Evolutionary conservation across 2,329 filamentous ascomycete species (phyloP).

Genomic region (Metarhizium anisopliae): DNA sequence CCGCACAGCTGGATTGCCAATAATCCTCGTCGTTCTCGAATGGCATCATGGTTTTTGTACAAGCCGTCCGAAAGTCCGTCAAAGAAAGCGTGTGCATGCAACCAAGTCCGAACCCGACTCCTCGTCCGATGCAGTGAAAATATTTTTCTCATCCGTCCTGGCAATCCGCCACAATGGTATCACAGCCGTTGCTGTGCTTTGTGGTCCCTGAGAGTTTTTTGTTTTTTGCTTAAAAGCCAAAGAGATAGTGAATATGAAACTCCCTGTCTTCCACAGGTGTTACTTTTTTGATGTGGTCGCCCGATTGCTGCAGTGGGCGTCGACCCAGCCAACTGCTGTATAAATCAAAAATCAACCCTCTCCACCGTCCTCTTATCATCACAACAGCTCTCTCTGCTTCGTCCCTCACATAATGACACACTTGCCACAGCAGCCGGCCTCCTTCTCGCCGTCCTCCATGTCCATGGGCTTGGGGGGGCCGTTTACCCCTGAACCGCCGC

Average conservation of each 20-base stretch:
- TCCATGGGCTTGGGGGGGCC: slow-evolving; percentile 68
- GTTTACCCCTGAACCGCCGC: slow-evolving; percentile 51
- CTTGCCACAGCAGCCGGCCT: slow-evolving; percentile 73
- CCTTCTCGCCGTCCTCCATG: slow-evolving; percentile 58
- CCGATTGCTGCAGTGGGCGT: background rate
- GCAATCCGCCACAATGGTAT: background rate
- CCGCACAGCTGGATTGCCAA: slow-evolving; percentile 4
- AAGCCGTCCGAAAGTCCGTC: slow-evolving; percentile 5
- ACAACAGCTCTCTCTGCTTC: background rate
- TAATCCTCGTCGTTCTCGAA: slow-evolving; percentile 2
- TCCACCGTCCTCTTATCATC: background rate
- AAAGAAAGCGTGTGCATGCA: slow-evolving; percentile 11
- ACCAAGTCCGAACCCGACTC: slow-evolving; percentile 29
- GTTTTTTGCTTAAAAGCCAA: background rate
- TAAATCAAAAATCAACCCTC: background rate
- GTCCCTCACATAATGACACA: slow-evolving; percentile 74
- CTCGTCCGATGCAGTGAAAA: slow-evolving; percentile 28
- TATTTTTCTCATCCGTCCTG: slow-evolving; percentile 12
- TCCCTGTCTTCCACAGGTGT: background rate
- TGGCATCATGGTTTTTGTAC: slow-evolving; percentile 5
- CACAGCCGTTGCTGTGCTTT: slow-evolving; percentile 4
- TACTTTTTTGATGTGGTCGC: background rate
- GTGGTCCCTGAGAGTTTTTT: slow-evolving; percentile 1
- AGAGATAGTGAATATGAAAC: background rate
- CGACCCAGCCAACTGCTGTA: background rate